Evolutionary conservation across 83 land plant genomes (phyloP).

Genomic region (Larix sibirica): DNA sequence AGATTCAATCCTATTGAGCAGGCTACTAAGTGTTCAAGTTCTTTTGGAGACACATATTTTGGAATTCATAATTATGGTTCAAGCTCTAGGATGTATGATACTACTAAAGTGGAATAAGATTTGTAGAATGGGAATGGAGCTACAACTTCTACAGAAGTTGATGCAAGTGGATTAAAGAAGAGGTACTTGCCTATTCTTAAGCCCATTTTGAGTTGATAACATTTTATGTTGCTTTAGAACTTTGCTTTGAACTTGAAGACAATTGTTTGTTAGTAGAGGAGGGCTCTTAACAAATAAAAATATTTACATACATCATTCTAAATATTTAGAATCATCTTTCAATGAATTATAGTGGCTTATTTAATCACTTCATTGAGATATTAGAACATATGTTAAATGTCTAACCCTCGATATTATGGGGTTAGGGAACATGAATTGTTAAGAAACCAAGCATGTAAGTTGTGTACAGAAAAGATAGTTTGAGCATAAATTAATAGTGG

Average conservation of each 20-base stretch:
- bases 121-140: conserved; percentile 55
- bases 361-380: background rate
- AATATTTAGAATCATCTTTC: background rate
- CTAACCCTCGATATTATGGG: no score
- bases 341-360: background rate
- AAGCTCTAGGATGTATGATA: conserved; percentile 8
- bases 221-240: no score
- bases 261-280: background rate
- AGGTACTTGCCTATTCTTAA: no score
- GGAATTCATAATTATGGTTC: conserved; percentile 8
- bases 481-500: no score
- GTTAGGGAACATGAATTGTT: no score
- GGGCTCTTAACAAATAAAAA: background rate
- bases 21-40: conserved; percentile 39
- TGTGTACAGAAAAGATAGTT: no score
- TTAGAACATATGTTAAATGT: background rate
- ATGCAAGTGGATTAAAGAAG: conserved; percentile 18
- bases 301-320: background rate
- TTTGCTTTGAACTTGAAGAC: background rate
- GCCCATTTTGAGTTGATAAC: no score
- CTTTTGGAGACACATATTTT: conserved; percentile 22
- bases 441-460: no score
- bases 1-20: conserved; percentile 19
- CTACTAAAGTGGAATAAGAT: conserved; percentile 40
- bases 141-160: conserved; percentile 21